These are phyloP conservation scores for Candida michaelii DNA, from an alignment of 805 yeast genomes.

Conservation along the genomic window DNA sequence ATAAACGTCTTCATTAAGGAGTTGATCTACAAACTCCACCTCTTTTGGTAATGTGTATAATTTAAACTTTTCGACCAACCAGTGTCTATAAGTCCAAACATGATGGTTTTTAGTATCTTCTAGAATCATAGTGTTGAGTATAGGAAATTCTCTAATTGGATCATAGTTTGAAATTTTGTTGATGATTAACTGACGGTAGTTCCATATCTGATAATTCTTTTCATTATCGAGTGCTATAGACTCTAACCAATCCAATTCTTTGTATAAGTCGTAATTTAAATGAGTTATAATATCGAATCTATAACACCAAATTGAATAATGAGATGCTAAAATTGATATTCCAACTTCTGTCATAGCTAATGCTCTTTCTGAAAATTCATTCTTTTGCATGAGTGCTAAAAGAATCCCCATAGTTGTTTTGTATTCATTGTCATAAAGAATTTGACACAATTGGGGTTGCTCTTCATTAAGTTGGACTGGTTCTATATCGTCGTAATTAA, in stretches of 20 bases:
- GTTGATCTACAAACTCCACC: constrained; percentile 45
- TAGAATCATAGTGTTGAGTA: constrained; percentile 64
- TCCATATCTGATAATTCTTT: constrained; percentile 97
- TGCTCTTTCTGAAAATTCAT: constrained; percentile 73
- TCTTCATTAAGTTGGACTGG: constrained; percentile 45
- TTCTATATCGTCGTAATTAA: constrained; percentile 41
- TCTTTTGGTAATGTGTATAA: constrained; percentile 49
- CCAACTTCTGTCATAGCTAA: constrained; percentile 62
- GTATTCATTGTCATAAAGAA: constrained; percentile 74
- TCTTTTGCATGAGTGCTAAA: constrained; percentile 53
- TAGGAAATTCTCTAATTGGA: constrained; percentile 59
- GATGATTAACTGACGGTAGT: constrained; percentile 73
- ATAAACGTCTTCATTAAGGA: constrained; percentile 63
- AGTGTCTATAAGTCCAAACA: constrained; percentile 90
- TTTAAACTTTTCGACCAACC: constrained; percentile 66
- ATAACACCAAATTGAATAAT: constrained; percentile 87
- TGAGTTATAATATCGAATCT: constrained; percentile 51
- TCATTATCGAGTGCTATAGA: constrained; percentile 70
- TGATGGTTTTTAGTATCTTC: constrained; percentile 91
- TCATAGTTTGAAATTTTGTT: constrained; percentile 24
- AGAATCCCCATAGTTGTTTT: constrained; percentile 57
- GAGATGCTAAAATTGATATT: constrained; percentile 76
- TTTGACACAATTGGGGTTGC: constrained; percentile 55
- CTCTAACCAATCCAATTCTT: constrained; percentile 81
- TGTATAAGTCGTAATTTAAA: constrained; percentile 37